Conservation (phyloP, 192 early-diverging fungal genomes). For the Coemansia sp. region DNA sequence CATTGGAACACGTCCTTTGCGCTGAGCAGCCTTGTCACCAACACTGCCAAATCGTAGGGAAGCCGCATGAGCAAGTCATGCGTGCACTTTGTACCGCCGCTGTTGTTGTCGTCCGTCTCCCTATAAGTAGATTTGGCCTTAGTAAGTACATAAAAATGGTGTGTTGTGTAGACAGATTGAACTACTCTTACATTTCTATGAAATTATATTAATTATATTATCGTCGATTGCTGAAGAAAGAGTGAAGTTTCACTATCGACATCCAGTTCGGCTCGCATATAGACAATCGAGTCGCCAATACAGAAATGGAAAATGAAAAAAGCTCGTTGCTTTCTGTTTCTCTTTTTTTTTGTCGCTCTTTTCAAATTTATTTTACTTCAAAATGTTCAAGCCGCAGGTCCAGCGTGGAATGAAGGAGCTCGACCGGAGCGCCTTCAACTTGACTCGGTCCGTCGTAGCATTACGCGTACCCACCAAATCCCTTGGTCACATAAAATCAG, state of each 20-base stretch:
- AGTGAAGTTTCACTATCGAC: too few species aligned
- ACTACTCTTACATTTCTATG: neutral
- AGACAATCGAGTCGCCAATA: too few species aligned
- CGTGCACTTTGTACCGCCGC: neutral
- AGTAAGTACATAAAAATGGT: neutral
- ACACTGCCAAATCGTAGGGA: conserved; percentile 45
- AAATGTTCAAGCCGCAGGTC: conserved; percentile 59
- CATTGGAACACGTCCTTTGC: conserved; percentile 36
- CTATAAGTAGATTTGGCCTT: neutral
- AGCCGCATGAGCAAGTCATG: conserved; percentile 40
- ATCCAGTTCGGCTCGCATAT: too few species aligned
- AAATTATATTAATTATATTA: neutral
- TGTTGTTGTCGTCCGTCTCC: neutral
- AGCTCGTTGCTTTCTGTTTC: neutral
- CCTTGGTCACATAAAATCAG: conserved; percentile 58
- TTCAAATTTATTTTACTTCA: neutral
- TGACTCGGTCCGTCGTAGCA: conserved; percentile 63
- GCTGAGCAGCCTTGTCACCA: conserved; percentile 26
- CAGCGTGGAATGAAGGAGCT: conserved; percentile 71
- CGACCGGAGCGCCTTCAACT: conserved; percentile 66
- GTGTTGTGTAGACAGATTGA: neutral
- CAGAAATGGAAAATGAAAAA: neutral
- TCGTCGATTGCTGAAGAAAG: too few species aligned
- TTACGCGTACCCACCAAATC: conserved; percentile 66
- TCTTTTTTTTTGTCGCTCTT: neutral